phyloP scores from a whole-genome alignment of 2,329 filamentous ascomycete species.

The Tolypocladium amazonense region DNA sequence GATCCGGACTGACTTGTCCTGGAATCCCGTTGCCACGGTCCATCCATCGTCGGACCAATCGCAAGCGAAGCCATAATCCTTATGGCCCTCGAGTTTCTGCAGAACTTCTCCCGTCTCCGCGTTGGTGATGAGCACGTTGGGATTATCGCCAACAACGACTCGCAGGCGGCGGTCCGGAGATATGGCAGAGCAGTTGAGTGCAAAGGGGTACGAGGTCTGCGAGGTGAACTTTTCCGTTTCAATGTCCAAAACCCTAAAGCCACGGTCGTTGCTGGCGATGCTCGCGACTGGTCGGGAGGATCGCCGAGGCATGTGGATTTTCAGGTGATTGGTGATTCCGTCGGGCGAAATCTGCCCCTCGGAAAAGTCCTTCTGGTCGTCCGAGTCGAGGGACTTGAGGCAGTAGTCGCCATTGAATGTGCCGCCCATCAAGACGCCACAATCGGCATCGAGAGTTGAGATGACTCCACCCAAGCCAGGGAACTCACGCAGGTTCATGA shows the following conservation, averaged over 20 bases:
- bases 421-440: conserved; percentile 48
- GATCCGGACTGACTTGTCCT: conserved; percentile 62
- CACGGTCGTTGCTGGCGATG: conserved; percentile 52
- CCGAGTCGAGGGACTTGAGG: conserved; percentile 33
- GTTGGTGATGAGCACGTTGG: conserved; percentile 55
- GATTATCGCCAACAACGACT: conserved; percentile 60
- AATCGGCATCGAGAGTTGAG: conserved; percentile 39
- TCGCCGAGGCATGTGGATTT: conserved; percentile 42
- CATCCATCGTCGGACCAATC: conserved; percentile 72
- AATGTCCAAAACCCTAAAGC: conserved; percentile 49
- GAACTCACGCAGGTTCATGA: conserved; percentile 31
- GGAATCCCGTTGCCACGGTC: conserved; percentile 66
- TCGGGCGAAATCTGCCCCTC: conserved; percentile 38
- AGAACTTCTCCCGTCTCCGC: conserved; percentile 53
- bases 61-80: conserved; percentile 65
- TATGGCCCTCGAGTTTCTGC: conserved; percentile 51
- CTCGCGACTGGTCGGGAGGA: conserved; percentile 43
- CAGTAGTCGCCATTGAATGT: conserved; percentile 47
- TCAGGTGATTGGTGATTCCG: conserved; percentile 56
- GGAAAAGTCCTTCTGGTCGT: conserved; percentile 21
- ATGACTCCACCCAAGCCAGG: conserved; percentile 27
- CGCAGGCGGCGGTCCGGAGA: conserved; percentile 63
- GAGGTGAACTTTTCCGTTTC: conserved; percentile 47
- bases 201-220: conserved; percentile 41
- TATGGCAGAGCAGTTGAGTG: conserved; percentile 63